Evolutionary conservation across 345 rosid species (phyloP).

Genomic region (Populus deltoides): DNA sequence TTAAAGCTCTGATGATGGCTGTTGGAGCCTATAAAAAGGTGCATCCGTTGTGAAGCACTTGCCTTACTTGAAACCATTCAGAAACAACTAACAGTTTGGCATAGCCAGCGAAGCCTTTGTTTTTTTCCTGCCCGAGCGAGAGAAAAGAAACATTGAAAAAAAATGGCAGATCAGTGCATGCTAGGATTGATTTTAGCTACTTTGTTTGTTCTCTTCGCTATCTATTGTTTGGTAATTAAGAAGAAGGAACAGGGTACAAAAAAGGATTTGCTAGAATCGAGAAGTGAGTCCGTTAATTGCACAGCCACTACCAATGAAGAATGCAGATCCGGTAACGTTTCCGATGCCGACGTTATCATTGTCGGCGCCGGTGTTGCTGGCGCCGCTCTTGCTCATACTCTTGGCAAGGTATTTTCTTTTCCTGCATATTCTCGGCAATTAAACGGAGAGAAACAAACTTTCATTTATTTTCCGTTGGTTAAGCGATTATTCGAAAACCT

Average conservation of each 20-base stretch:
- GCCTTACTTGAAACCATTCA: no score
- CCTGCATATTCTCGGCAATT: neutral
- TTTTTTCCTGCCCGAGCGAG: no score
- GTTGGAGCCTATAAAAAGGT: constrained; percentile 10
- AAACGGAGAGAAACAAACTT: neutral
- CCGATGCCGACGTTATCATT: constrained; percentile 11
- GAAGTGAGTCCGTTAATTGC: constrained; percentile 6
- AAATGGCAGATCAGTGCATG: constrained; percentile 21
- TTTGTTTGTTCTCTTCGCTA: constrained; percentile 1
- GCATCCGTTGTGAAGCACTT: neutral
- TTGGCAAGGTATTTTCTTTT: constrained; percentile 20
- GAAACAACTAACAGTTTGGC: neutral
- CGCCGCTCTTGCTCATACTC: constrained; percentile 28
- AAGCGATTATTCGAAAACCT: no score
- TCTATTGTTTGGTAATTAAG: constrained; percentile 2
- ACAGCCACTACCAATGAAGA: constrained; percentile 2
- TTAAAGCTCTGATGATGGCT: neutral
- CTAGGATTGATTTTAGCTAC: constrained; percentile 19
- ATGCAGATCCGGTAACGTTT: constrained; percentile 21
- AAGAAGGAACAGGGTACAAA: neutral
- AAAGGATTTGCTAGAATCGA: no score
- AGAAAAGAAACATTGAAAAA: neutral
- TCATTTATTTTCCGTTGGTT: neutral
- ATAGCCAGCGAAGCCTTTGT: constrained; percentile 15
- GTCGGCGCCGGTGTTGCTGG: constrained; percentile 31